Base-by-base conservation (phyloP, 805 yeast genomes). In the Teunomyces pallodes region DNA sequence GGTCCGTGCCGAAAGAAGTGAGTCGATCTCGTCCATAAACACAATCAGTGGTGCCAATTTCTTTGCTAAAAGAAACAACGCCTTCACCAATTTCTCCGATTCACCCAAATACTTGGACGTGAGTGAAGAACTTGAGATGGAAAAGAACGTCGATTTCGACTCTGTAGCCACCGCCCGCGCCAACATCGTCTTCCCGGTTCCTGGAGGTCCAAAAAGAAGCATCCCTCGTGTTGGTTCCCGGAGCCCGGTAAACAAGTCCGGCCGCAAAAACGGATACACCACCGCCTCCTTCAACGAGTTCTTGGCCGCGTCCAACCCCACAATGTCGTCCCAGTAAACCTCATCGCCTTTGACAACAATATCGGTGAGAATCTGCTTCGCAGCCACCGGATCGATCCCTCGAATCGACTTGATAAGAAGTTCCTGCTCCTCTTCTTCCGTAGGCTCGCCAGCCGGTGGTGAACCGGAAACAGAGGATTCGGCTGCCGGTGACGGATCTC, bases 111-210 rank as follows among this genome's bases (percentile, higher is more conserved):
- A 86, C 61, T 87, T 87, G 13, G 97, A 90, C 2, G 96, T 87
- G 52, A 92, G 75, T 4, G 95, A 86, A 0, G 96, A 88, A 2
- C 97, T 95, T 54, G 92, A 85, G 29, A 92, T 90, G 20, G 94
- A 83, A 66, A 92, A 92, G 62, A 92, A 92, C 0, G 97, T 91
- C 0, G 96, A 89, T 50, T 86, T 84, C 6, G 96, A 86, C 70
- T 94, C 98, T 2, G 95, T 88, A 2, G 97, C 98, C 2, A 94
- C 97, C 0, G 98, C 96, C 54, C 96, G 76, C 0, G 97, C 97
- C 55, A 92, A 77, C 98, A 92, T 91, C 0, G 97, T 91, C 62
- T 94, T 92, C 48, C 98, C 98, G 0, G 98, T 92, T n/a, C 99
- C 99, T 0, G 98, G 97, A 2, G 99, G 98, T 0, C 99, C 99